These are phyloP conservation scores for Novymonas esmeraldas DNA, from an alignment of 208 protist species.

Conservation along the genomic window DNA sequence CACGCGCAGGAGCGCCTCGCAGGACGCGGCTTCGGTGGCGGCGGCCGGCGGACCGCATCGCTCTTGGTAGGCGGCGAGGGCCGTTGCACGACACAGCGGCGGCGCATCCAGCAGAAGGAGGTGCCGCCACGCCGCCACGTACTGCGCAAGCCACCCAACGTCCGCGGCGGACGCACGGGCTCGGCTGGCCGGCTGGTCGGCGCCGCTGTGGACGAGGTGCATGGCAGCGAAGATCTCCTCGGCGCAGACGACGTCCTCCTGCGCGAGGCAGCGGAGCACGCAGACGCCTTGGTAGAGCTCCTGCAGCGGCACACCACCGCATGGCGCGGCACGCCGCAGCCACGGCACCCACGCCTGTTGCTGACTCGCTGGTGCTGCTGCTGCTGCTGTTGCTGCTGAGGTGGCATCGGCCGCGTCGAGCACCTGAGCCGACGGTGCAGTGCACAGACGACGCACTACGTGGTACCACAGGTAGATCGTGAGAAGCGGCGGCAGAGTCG, in stretches of 20 bases:
- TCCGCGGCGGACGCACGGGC: too few species aligned
- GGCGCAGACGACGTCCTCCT: slow-evolving; percentile 6
- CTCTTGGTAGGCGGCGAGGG: slow-evolving; percentile 19
- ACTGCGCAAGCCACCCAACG: not conserved
- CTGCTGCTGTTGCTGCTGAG: too few species aligned
- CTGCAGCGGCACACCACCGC: slow-evolving; percentile 3
- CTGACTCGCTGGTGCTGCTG: not conserved
- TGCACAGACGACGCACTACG: slow-evolving; percentile 18
- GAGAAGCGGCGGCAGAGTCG: slow-evolving; percentile 21
- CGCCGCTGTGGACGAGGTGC: slow-evolving; percentile 9
- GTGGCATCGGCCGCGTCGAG: too few species aligned
- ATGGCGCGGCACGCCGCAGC: slow-evolving; percentile 4
- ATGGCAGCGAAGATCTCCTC: slow-evolving; percentile 32
- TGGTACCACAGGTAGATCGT: slow-evolving; percentile 37
- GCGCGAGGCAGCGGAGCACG: slow-evolving; percentile 27
- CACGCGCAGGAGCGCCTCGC: slow-evolving; percentile 18
- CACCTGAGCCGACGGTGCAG: slow-evolving; percentile 15
- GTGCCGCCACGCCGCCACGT: slow-evolving; percentile 19
- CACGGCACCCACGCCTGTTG: slow-evolving; percentile 5
- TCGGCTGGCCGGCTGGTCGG: not conserved
- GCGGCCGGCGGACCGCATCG: not conserved
- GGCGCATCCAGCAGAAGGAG: slow-evolving; percentile 20
- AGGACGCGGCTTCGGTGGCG: not conserved
- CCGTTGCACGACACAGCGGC: slow-evolving; percentile 11
- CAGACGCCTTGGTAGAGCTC: slow-evolving; percentile 26